Evolutionary conservation across 179 eudicot species (phyloP).

Genomic region (Heliamphora pulchella): DNA sequence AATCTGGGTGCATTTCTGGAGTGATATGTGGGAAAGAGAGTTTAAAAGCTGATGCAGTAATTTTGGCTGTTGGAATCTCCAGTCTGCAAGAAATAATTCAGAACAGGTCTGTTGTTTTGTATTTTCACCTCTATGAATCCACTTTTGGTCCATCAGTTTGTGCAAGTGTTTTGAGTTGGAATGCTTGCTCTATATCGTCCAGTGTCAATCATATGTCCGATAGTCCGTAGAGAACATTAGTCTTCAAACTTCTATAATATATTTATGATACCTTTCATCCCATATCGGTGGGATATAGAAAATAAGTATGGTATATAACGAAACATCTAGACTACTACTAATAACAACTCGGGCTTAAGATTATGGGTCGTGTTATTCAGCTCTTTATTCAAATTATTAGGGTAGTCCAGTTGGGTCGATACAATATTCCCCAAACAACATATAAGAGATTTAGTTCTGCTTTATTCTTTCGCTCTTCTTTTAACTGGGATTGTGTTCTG

Average conservation of each 20-base stretch:
- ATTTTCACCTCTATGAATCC: neutral
- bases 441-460: neutral
- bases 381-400: too few relatives aligned
- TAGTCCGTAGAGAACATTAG: neutral
- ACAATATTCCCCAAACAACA: neutral
- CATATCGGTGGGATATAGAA: too few relatives aligned
- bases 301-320: too few relatives aligned
- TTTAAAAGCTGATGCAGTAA: conserved; percentile 64
- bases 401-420: too few relatives aligned
- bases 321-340: too few relatives aligned
- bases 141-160: neutral
- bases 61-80: conserved; percentile 60
- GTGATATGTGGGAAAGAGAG: conserved; percentile 62
- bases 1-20: conserved; percentile 55
- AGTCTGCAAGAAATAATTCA: conserved; percentile 53
- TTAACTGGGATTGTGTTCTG: conserved; percentile 23
- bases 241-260: neutral
- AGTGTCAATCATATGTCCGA: too few relatives aligned
- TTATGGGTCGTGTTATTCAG: too few relatives aligned
- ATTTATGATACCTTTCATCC: too few relatives aligned
- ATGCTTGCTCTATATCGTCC: neutral
- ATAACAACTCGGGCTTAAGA: too few relatives aligned
- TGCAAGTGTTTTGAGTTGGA: neutral
- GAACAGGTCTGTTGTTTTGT: conserved; percentile 31
- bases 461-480: neutral